Conservation (phyloP, 2,329 filamentous ascomycete species). For the Fusarium falciforme region DNA sequence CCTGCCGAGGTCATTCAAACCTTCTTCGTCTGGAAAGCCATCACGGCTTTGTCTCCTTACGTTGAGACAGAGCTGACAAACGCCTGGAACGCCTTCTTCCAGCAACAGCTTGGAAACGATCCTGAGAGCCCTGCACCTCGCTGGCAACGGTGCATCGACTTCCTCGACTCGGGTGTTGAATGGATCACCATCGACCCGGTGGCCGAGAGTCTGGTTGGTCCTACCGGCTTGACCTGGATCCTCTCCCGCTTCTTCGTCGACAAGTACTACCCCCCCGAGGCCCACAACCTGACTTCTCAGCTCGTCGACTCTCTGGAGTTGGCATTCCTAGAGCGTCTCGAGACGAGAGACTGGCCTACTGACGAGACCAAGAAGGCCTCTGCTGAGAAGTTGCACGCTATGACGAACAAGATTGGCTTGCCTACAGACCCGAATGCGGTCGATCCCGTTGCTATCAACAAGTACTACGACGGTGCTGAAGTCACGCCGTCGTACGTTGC, state of each 20-base stretch:
- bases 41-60: conserved; percentile 62
- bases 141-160: conserved; percentile 12
- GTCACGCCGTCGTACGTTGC: conserved; percentile 66
- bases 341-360: conserved; percentile 73
- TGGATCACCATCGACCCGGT: conserved; percentile 1
- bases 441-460: conserved; percentile 64
- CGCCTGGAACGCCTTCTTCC: conserved; percentile 71
- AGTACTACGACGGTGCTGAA: conserved; percentile 67
- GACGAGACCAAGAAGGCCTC: conserved; percentile 68
- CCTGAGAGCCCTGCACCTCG: conserved; percentile 8
- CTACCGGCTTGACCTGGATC: conserved; percentile 70
- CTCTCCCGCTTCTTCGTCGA: conserved; percentile 78
- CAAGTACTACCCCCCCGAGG: conserved; percentile 73
- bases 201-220: not conserved
- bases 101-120: conserved; percentile 63
- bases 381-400: conserved; percentile 73
- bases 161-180: conserved; percentile 14
- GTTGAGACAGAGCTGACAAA: conserved; percentile 70
- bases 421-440: conserved; percentile 72
- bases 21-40: conserved; percentile 74
- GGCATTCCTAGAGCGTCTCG: conserved; percentile 70
- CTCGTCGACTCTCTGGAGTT: conserved; percentile 78
- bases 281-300: conserved; percentile 74
- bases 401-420: conserved; percentile 76
- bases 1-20: conserved; percentile 66